Evolutionary conservation across 805 yeast genomes (phyloP), one percentile per base, ranked within the genome.

Genomic region (Hanseniaspora hatyaiensis): DNA sequence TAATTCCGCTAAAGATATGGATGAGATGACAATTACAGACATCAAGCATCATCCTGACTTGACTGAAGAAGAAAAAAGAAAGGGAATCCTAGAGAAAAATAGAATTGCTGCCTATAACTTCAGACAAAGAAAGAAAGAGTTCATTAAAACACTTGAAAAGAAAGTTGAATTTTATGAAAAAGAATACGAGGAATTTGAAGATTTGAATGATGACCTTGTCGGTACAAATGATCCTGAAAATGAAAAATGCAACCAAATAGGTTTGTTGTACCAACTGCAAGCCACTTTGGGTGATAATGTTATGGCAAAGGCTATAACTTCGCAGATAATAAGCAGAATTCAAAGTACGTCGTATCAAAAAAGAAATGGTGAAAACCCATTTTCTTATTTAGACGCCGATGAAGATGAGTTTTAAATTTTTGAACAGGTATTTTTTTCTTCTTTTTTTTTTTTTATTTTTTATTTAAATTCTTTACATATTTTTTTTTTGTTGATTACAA

Each of bases 41-140:
- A 36, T 37, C 6, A 39, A 38, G 13, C 23, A 50, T 22, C 49
- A 47, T 24, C 44, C 59, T 65, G 48, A 75, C 70, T 15, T 74
- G 74, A 49, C 83, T 65, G 62, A 83, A 68, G 51, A 48, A 3
- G 95, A 84, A 64, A 74, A 80, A 65, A 74, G 88, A 53, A 77
- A 72, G 60, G 80, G 70, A 59, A 89, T 77, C 57, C 64, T 92
- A 53, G 98, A 92, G 60, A 72, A 97, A 53, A 92, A 92, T 63
- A 72, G 98, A 50, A 77, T 92, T 8, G 98, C 98, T 0, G 98
- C 98, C 0, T 78, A 92, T 20, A 88, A 87, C 60, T 92, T 97
- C 68, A 75, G 98, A 51, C 94, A 84, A 64, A 75, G 96, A 50
- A 92, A 92, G 70, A 92, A 92, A 67, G 86, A 84, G 60, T 80